Evolutionary conservation across 2,329 filamentous ascomycete genomes (phyloP).

Genomic region (Pseudofabraea citricarpa): DNA sequence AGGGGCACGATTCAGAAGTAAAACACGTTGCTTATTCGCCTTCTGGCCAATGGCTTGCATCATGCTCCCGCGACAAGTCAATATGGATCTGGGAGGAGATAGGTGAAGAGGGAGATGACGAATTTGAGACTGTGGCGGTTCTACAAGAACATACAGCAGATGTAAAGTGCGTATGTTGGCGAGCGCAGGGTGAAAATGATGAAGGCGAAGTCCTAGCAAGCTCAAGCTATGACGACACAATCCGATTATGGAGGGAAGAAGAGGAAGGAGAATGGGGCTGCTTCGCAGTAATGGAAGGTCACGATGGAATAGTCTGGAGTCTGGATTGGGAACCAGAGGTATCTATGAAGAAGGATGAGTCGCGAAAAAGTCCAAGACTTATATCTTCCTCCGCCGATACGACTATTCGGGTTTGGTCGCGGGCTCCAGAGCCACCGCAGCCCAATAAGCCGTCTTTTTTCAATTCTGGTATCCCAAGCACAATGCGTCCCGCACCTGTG

Average conservation of each 20-base stretch:
- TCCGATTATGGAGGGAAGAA: constrained; percentile 81
- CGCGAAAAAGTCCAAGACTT: constrained; percentile 44
- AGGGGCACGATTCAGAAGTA: constrained; percentile 94
- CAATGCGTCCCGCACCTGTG: constrained; percentile 67
- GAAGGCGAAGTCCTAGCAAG: constrained; percentile 74
- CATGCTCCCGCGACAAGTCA: constrained; percentile 85
- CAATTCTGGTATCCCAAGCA: constrained; percentile 71
- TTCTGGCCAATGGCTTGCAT: constrained; percentile 75
- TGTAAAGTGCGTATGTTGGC: constrained; percentile 92
- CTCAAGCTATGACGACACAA: constrained; percentile 90
- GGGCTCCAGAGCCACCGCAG: constrained; percentile 32
- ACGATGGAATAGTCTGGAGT: constrained; percentile 85
- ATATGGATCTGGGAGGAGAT: constrained; percentile 99
- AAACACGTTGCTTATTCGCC: constrained; percentile 73
- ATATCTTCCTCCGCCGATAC: constrained; percentile 82
- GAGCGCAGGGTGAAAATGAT: constrained; percentile 48
- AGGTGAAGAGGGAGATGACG: constrained; percentile 72
- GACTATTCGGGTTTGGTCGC: constrained; percentile 74
- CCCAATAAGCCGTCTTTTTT: constrained; percentile 25
- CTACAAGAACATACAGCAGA: constrained; percentile 92
- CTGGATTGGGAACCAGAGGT: constrained; percentile 61
- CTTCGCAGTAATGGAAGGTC: constrained; percentile 74
- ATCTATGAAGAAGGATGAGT: constrained; percentile 23
- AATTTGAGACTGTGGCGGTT: constrained; percentile 95
- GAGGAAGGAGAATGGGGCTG: constrained; percentile 88